Conservation (phyloP, 2,329 filamentous ascomycete species). For the Fusarium sp. region DNA sequence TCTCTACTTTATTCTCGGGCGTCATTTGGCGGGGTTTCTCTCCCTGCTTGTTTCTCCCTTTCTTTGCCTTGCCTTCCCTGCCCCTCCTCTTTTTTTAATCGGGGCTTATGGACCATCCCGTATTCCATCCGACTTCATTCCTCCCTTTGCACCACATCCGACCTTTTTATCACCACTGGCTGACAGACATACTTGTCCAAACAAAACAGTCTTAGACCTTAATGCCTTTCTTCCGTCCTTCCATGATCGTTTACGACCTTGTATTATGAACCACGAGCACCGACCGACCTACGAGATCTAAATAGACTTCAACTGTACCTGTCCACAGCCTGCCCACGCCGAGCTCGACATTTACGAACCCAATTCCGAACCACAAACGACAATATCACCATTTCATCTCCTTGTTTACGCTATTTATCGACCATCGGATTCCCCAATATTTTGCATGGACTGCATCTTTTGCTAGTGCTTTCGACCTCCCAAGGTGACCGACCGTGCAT, state of each 20-base stretch:
- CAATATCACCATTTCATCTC: slow-evolving; percentile 13
- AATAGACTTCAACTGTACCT: slow-evolving; percentile 41
- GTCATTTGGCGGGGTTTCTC: slow-evolving; percentile 30
- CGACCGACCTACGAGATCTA: slow-evolving; percentile 44
- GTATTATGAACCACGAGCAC: slow-evolving; percentile 49
- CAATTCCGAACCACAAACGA: slow-evolving; percentile 18
- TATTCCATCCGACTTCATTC: slow-evolving; percentile 44
- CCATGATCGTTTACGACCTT: slow-evolving; percentile 49
- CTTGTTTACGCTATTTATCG: slow-evolving; percentile 6
- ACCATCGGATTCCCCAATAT: slow-evolving; percentile 19
- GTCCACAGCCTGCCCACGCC: slow-evolving; percentile 38
- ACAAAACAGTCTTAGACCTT: slow-evolving; percentile 48
- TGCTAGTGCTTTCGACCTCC: slow-evolving; percentile 32
- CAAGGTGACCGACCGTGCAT: slow-evolving; percentile 43
- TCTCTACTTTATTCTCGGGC: slow-evolving; percentile 12
- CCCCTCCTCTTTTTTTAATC: slow-evolving; percentile 49
- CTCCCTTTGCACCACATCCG: slow-evolving; percentile 41
- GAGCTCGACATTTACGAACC: slow-evolving; percentile 32
- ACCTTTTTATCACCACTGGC: slow-evolving; percentile 39
- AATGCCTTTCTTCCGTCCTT: slow-evolving; percentile 48
- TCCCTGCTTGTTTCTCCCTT: slow-evolving; percentile 41
- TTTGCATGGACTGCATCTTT: slow-evolving; percentile 40
- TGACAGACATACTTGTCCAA: slow-evolving; percentile 42
- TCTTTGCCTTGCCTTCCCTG: slow-evolving; percentile 35
- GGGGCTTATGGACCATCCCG: slow-evolving; percentile 44